These are phyloP conservation scores for Neurospora cerealis DNA, from an alignment of 495 filamentous ascomycete species.

Conservation along the genomic window DNA sequence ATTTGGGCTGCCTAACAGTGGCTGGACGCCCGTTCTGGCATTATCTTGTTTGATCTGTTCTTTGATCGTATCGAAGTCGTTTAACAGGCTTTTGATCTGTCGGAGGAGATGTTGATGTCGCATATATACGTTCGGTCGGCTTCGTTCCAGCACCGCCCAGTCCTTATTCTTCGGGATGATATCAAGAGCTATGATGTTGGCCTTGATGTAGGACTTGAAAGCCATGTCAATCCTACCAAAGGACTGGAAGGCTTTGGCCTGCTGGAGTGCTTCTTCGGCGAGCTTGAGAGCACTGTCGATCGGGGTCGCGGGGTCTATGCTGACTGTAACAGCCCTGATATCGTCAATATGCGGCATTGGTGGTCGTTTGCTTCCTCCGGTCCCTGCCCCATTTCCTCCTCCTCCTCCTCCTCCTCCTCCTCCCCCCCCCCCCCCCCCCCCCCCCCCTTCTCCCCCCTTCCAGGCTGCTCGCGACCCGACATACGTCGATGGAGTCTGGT, in stretches of 20 bases:
- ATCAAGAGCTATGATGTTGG: constrained; percentile 65
- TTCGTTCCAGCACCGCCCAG: constrained; percentile 16
- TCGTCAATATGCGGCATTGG: constrained; percentile 66
- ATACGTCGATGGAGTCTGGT: background rate
- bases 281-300: constrained; percentile 39
- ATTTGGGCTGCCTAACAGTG: constrained; percentile 4
- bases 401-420: no score
- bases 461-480: background rate
- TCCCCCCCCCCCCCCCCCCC: background rate
- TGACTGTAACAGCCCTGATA: constrained; percentile 41
- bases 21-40: constrained; percentile 38
- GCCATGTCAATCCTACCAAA: constrained; percentile 43
- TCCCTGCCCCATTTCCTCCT: background rate
- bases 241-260: constrained; percentile 41
- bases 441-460: background rate
- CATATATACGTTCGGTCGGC: constrained; percentile 11
- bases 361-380: constrained; percentile 20
- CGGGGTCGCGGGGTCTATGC: constrained; percentile 33
- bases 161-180: constrained; percentile 40
- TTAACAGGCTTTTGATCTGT: constrained; percentile 20
- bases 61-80: constrained; percentile 50
- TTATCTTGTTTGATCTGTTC: constrained; percentile 61
- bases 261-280: constrained; percentile 39
- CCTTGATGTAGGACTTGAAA: constrained; percentile 63
- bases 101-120: constrained; percentile 39